These are phyloP conservation scores for Candida manassasensis DNA, from an alignment of 805 yeast genomes.

Conservation along the genomic window DNA sequence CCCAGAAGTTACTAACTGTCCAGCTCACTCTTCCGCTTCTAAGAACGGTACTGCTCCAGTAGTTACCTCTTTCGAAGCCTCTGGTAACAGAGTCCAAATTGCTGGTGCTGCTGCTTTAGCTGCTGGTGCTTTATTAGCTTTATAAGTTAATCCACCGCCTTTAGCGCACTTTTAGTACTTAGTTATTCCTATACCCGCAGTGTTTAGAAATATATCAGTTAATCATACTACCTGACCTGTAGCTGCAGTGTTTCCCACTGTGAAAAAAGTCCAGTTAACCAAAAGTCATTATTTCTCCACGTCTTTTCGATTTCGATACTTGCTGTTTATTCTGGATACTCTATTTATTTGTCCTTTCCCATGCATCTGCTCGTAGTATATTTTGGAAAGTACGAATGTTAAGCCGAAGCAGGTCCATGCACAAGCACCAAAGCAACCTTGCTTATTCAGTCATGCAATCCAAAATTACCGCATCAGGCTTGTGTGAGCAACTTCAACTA, in stretches of 20 bases:
- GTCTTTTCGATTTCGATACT: background rate
- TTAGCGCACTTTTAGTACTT: background rate
- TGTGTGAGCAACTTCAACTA: no score
- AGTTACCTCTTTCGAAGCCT: slow-evolving; percentile 26
- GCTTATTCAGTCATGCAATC: no score
- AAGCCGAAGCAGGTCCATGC: no score
- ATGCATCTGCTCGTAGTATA: no score
- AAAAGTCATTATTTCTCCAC: no score
- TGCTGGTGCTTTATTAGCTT: slow-evolving; percentile 54
- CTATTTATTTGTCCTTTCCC: background rate
- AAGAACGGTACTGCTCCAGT: slow-evolving; percentile 18
- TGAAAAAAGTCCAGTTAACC: no score
- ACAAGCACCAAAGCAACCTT: no score
- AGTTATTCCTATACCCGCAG: slow-evolving; percentile 1
- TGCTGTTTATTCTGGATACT: background rate
- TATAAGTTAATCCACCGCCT: slow-evolving; percentile 32
- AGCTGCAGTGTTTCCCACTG: no score
- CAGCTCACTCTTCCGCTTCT: slow-evolving; percentile 18
- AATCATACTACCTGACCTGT: background rate
- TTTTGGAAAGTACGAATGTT: no score
- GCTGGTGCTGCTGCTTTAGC: slow-evolving; percentile 47
- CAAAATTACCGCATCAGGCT: no score
- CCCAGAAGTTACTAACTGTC: slow-evolving; percentile 39
- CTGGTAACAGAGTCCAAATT: slow-evolving; percentile 26
- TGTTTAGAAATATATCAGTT: background rate